Evolutionary conservation across 164 flowering plant species (phyloP), one percentile per base, ranked within the genome.

Genomic region (Vitis amurensis): DNA sequence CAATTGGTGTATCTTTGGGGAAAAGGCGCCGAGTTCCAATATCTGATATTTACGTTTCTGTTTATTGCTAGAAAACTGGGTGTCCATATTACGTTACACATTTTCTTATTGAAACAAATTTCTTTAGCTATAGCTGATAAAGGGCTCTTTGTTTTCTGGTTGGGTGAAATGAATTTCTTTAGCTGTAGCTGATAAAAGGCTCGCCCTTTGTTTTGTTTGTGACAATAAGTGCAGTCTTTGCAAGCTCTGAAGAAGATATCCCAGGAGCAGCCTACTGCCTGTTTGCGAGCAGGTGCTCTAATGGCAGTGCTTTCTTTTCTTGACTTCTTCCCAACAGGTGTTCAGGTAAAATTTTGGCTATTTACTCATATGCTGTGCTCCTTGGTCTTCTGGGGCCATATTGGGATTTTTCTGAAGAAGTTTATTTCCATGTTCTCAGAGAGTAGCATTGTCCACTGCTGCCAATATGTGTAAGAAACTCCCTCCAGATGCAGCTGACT

Each of bases 401-500:
- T 11, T n/a, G 11, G 56, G 23, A 27, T 30, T 53, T 8, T 30
- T 17, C 47, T 37, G 44, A 37, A 3, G 4, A 37, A 37, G 4
- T 37, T 44, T 50, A 16, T 74, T 6, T 9, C 48, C 29, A 64
- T 17, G 27, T 37, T 37, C 72, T 44, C 82, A 96, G 99, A 83
- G 99, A 68, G 98, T 96, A 31, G 99, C 99, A 71, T 70, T 96
- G 51, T 86, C 98, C 55, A 96, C 99, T 76, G 99, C 99, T 76
- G 99, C 97, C 76, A 96, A 96, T 80, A 96, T 96, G 91, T 96
- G 99, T 83, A 96, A 90, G 88, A 96, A 96, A 69, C 97, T 96
- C 53, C 97, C 99, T 68, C 87, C 98, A 6, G 99, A 96, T 91
- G 98, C 99, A 29, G 87, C 99, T 60, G 99, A 96, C 78, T 93